A percentile compares a stretch with the other conserved stretches of the same genome.
These are phyloP conservation scores for Martensiomyces pterosporus DNA, from an alignment of 192 early-diverging fungal species.

Conservation along the genomic window DNA sequence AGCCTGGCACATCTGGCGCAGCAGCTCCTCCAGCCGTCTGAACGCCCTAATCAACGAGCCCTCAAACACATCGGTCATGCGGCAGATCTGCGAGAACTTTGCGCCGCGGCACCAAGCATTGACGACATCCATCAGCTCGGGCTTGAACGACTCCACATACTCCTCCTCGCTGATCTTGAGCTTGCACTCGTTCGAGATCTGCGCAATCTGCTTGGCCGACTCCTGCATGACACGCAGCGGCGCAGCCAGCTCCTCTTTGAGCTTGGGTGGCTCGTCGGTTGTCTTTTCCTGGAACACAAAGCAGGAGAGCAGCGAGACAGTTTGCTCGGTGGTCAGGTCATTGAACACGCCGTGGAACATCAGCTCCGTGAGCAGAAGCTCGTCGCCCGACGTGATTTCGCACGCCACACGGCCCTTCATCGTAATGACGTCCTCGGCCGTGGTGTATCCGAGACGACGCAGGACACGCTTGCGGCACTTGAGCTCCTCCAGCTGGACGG, in stretches of 20 bases:
- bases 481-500: constrained; percentile 90
- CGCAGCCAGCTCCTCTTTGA: constrained; percentile 71
- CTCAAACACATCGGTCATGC: constrained; percentile 94
- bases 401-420: constrained; percentile 98
- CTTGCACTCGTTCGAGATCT: constrained; percentile 85
- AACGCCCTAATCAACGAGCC: constrained; percentile 89
- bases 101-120: constrained; percentile 89
- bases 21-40: constrained; percentile 82
- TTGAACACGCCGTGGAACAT: constrained; percentile 96
- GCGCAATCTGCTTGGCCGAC: constrained; percentile 76
- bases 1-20: constrained; percentile 85
- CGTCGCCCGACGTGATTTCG: constrained; percentile 92
- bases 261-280: constrained; percentile 46
- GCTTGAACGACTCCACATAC: constrained; percentile 78
- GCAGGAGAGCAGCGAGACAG: constrained; percentile 81
- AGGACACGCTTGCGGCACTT: constrained; percentile 87
- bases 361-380: constrained; percentile 93
- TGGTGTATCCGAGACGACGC: constrained; percentile 85
- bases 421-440: constrained; percentile 80
- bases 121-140: constrained; percentile 93
- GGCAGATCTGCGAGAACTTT: constrained; percentile 90
- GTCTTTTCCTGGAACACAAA: constrained; percentile 86
- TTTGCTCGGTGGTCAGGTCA: constrained; percentile 83
- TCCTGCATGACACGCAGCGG: constrained; percentile 82
- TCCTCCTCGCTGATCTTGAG: constrained; percentile 82